These are phyloP conservation scores for Lachancea fermentati DNA, from an alignment of 805 yeast genomes.

Conservation along the genomic window DNA sequence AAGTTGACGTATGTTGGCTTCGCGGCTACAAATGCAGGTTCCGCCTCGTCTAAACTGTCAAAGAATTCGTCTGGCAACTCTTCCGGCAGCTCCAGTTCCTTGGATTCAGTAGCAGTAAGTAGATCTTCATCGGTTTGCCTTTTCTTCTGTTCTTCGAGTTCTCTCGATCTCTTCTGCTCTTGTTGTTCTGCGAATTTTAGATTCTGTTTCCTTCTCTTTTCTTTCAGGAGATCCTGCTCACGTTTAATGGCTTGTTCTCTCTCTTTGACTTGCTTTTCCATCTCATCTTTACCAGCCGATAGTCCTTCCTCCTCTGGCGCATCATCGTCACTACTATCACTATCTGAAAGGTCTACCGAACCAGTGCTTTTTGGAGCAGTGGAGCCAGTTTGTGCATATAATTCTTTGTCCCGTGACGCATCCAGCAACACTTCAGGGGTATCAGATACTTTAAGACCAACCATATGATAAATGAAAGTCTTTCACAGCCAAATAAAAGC, in stretches of 20 bases:
- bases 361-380: neutral
- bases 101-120: too few relatives aligned
- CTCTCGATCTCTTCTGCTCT: conserved; percentile 23
- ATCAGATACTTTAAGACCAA: neutral
- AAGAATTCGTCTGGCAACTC: conserved; percentile 38
- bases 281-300: conserved; percentile 22
- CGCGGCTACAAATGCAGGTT: conserved; percentile 14
- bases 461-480: neutral
- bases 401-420: neutral
- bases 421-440: neutral
- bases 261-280: conserved; percentile 23
- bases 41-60: conserved; percentile 25
- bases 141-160: conserved; percentile 13
- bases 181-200: conserved; percentile 31
- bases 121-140: too few relatives aligned
- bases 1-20: conserved; percentile 34
- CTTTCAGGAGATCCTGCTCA: conserved; percentile 27
- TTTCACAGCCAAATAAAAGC: neutral
- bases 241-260: conserved; percentile 23
- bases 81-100: conserved; percentile 28
- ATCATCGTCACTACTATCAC: conserved; percentile 36
- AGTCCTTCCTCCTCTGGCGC: conserved; percentile 48
- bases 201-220: conserved; percentile 32
- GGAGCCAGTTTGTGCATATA: neutral
- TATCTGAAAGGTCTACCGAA: conserved; percentile 17